Base-by-base conservation (phyloP, 2,329 filamentous ascomycete genomes). In the Diaporthe caulivora region DNA sequence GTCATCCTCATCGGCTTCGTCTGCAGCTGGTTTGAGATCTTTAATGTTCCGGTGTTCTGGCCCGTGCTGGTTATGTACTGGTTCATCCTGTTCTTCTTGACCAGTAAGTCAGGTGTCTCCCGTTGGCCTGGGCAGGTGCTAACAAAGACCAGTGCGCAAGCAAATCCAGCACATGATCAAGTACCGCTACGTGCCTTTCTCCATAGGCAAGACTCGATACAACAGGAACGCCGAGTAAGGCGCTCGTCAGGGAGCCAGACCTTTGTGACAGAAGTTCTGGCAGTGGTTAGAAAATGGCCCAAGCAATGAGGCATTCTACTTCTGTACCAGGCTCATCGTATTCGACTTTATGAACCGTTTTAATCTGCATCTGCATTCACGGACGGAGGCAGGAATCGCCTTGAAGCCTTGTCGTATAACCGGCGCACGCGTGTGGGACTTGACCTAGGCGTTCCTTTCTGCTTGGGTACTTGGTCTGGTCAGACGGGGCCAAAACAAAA, bases 151-250 rank as follows among this genome's bases (percentile, higher is more conserved):
- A 97, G 95, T 99, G 97, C 92, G 97, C 85, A 94, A 97, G 88
- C 97, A 99, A 87, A 99, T 99, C 79, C 97, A 99, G 87, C 97
- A 98, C 87, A 99, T 99, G 97, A 96, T 99, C 90, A 99, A 98
- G 88, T 99, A 98, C 88, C 94, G 96, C 86, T 99, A 98, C 82
- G 95, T 98, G 40, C 95, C 95, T 53, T 98, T 98, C 86, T 92
- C 94, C 53, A 91, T 97, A 77, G 95, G 95, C 84, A 98, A 98
- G 90, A 89, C 94, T 76, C 92, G 90, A 81, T 97, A 97, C 83
- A 87, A 84, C 81, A 92, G 92, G 86, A 89, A 87, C 84, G 91
- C 86, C 85, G 84, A 85, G 57, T 85, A 80, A 51, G 79, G 67
- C 24, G 24, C 31, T 10, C 31, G 37, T 40, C 8, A 29, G 60